Base-by-base conservation (phyloP, 805 yeast genomes). In the Nadsonia fulvescens region DNA sequence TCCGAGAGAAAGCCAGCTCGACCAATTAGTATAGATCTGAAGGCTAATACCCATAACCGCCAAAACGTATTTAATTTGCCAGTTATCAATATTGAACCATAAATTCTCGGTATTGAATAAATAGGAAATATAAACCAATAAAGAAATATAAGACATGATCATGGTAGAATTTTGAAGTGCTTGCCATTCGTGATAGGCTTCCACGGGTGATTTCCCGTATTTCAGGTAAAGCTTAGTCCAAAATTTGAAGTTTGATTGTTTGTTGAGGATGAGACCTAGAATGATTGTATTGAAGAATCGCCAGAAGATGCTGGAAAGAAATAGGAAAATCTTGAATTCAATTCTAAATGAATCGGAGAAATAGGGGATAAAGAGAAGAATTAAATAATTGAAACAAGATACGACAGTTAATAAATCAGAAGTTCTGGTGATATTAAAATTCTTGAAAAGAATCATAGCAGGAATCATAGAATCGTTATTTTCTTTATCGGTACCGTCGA, bases 101-200 rank as follows among this genome's bases (percentile, higher is more conserved):
- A 25, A 6, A 37, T 42, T 15, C 22, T 38, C 18, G 4, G 40
- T 40, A 2, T 32, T 32, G 25, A 60, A 45, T 12, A 27, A 18
- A n/a, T n/a, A n/a, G n/a, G n/a, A n/a, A n/a, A n/a, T n/a, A n/a
- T n/a, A n/a, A 6, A 50, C 57, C 32, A 48, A 32, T 30, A 71
- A 47, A 4, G 73, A 56, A 5, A 68, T 54, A 39, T 74, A 72
- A 1, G 77, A 64, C 42, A 70, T 49, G 24, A 69, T 55, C 36
- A 69, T 39, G 4, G 56, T 39, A 18, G 50, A 42, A 31, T 65
- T 66, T 49, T 73, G 76, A 23, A 74, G 46, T 7, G 67, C 61
- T 32, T 76, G 73, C 78, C 83, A 77, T 37, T 71, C 74, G 36
- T 68, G 63, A 42, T 67, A 70, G 1, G 86, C 74, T 22, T 70